These are phyloP conservation scores for Conoideocrella luteorostrata DNA, from an alignment of 2,329 filamentous ascomycete species.

Conservation along the genomic window DNA sequence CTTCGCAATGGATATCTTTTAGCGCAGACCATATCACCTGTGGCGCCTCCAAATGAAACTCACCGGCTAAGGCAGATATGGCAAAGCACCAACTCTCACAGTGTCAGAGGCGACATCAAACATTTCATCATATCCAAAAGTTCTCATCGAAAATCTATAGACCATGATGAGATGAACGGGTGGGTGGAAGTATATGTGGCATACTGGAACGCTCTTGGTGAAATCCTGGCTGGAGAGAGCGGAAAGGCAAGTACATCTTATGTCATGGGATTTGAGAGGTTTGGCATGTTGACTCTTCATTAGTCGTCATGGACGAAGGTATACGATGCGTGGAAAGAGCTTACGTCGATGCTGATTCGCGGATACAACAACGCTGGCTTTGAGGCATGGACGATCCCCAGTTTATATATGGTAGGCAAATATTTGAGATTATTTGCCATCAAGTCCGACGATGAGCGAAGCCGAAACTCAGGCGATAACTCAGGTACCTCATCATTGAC, in stretches of 20 bases:
- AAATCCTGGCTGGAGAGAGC: slow-evolving; percentile 54
- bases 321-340: slow-evolving; percentile 83
- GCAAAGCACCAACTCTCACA: slow-evolving; percentile 61
- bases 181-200: slow-evolving; percentile 81
- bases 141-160: slow-evolving; percentile 44
- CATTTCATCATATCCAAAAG: slow-evolving; percentile 62
- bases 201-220: slow-evolving; percentile 78
- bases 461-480: slow-evolving; percentile 27
- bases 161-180: slow-evolving; percentile 63
- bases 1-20: slow-evolving; percentile 64
- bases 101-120: slow-evolving; percentile 62
- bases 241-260: slow-evolving; percentile 26
- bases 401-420: slow-evolving; percentile 80
- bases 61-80: slow-evolving; percentile 64
- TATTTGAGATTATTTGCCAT: slow-evolving; percentile 85
- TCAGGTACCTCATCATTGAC: slow-evolving; percentile 42
- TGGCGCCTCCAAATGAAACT: slow-evolving; percentile 55
- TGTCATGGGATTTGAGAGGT: not conserved
- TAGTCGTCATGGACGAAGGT: slow-evolving; percentile 69
- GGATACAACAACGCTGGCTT: slow-evolving; percentile 74
- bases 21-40: slow-evolving; percentile 67
- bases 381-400: slow-evolving; percentile 87
- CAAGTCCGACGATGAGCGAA: slow-evolving; percentile 71
- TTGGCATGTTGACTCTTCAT: slow-evolving; percentile 11
- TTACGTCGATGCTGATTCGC: slow-evolving; percentile 69